Percentiles rank a stretch among this genome's conserved stretches.
These are phyloP conservation scores for Phoenix dactylifera DNA, from an alignment of 176 grass and related monocot species.

Conservation along the genomic window DNA sequence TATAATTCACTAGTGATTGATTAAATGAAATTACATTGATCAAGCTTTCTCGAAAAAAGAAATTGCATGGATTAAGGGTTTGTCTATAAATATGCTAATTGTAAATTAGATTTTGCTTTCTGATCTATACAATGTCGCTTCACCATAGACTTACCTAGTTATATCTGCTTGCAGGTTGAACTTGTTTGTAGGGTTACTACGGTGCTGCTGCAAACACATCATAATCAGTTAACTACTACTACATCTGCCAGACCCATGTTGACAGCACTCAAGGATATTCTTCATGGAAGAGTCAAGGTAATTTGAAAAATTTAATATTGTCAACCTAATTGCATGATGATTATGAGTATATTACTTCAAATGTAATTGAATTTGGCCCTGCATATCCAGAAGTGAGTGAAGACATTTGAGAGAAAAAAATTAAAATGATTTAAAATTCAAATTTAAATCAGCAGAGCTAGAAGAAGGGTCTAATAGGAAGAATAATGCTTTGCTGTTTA, in stretches of 20 bases:
- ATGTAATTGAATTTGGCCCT: neutral
- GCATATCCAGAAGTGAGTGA: too few species aligned
- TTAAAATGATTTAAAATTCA: too few species aligned
- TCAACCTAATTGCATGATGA: neutral
- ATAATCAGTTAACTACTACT: slow-evolving; percentile 71
- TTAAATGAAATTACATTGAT: too few species aligned
- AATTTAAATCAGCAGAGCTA: too few species aligned
- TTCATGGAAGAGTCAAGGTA: slow-evolving; percentile 78
- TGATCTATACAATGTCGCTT: neutral
- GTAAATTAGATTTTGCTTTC: neutral
- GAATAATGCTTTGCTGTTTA: too few species aligned
- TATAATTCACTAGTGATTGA: too few species aligned
- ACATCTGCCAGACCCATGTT: slow-evolving; percentile 59
- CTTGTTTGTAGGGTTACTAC: slow-evolving; percentile 70
- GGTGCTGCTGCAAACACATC: slow-evolving; percentile 86
- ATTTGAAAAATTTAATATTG: neutral
- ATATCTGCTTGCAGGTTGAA: slow-evolving; percentile 58
- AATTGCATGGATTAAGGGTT: too few species aligned
- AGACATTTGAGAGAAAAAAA: too few species aligned
- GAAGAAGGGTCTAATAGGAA: too few species aligned
- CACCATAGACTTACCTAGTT: neutral
- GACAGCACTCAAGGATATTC: slow-evolving; percentile 47
- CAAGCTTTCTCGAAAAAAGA: too few species aligned
- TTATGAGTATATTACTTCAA: neutral
- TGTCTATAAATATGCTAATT: too few species aligned